Evolutionary conservation across 1,284 basidiomycete genomes (phyloP), one percentile per base, ranked within the genome.

Genomic region (Ganoderma lingzhi): DNA sequence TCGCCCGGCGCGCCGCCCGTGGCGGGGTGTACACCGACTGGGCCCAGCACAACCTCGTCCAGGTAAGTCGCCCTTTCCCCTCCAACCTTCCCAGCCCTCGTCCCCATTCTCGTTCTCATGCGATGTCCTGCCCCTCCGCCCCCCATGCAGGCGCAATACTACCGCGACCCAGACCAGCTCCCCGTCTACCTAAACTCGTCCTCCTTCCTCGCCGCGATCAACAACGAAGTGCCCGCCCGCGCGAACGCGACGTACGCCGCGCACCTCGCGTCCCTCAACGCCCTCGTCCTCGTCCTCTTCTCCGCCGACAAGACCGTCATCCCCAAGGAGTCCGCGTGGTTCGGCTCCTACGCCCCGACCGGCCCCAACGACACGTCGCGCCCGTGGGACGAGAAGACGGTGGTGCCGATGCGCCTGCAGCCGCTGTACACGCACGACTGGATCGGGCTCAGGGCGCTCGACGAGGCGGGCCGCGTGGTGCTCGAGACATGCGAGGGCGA

Each of bases 301-400:
- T 84, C 87, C 3, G 79, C 89, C 68, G 95, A 96, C 80, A 84
- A 85, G 77, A 95, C 93, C 1, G 92, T 94, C 35, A 85, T 95
- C 35, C 95, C 94, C 0, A 93, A 93, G 78, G 93, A 95, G 80
- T 93, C 88, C 72, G 81, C 91, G n/a, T 95, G 93, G 93, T 95
- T 95, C 79, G 93, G 92, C 12, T 90, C 90, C 4, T 90, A 91
- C 75, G 84, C 80, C 10, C 76, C 82, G 0, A 76, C 83, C 6
- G 53, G n/a, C 15, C 63, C 63, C 80, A 68, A 23, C 23, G 48
- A n/a, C 45, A n/a, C 35, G 4, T 5, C 35, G 35, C 35, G 35
- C 35, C 35, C 35, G 35, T 35, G 45, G n/a, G 48, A 80, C 74
- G 76, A 80, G 75, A 81, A 81, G 76, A 78, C 80, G 0, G 86